Percentiles rank a stretch among this genome's conserved stretches.
These are phyloP conservation scores for Priceomyces castillae DNA, from an alignment of 805 yeast species.

Conservation along the genomic window DNA sequence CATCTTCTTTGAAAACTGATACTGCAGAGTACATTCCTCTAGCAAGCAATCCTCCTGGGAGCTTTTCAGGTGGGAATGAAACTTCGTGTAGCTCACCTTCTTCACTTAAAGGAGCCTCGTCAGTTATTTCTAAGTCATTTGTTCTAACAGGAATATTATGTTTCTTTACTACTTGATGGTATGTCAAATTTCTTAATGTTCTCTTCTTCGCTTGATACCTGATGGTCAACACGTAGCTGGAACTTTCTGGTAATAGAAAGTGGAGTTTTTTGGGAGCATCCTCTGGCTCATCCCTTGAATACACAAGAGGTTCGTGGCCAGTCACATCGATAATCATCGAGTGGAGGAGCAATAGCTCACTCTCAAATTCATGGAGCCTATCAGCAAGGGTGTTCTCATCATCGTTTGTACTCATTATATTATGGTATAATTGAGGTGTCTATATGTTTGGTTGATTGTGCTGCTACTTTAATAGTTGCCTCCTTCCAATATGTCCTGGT, in stretches of 20 bases:
- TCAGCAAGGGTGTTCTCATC: no score
- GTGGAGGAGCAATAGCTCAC: constrained; percentile 24
- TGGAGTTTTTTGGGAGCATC: constrained; percentile 22
- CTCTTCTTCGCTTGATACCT: constrained; percentile 20
- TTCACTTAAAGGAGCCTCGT: constrained; percentile 17
- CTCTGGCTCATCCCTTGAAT: constrained; percentile 22
- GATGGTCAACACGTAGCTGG: constrained; percentile 22
- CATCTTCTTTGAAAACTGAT: constrained; percentile 20
- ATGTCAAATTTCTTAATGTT: constrained; percentile 19
- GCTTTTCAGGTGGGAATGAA: constrained; percentile 23
- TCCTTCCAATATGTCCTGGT: no score
- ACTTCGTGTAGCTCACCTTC: constrained; percentile 18
- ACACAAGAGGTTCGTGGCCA: constrained; percentile 22
- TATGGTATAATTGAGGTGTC: no score
- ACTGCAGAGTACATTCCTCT: constrained; percentile 27
- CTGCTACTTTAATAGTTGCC: no score
- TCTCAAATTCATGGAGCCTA: constrained; percentile 13
- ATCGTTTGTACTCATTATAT: no score
- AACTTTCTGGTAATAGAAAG: constrained; percentile 25
- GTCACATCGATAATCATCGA: constrained; percentile 26
- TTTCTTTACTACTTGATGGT: constrained; percentile 28
- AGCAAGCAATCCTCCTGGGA: constrained; percentile 29
- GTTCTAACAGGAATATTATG: constrained; percentile 24
- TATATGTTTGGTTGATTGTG: no score
- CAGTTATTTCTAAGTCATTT: constrained; percentile 18